Evolutionary conservation across 495 filamentous ascomycete genomes (phyloP), one percentile per base, ranked within the genome.

Genomic region (Aspergillus sclerotioniger): DNA sequence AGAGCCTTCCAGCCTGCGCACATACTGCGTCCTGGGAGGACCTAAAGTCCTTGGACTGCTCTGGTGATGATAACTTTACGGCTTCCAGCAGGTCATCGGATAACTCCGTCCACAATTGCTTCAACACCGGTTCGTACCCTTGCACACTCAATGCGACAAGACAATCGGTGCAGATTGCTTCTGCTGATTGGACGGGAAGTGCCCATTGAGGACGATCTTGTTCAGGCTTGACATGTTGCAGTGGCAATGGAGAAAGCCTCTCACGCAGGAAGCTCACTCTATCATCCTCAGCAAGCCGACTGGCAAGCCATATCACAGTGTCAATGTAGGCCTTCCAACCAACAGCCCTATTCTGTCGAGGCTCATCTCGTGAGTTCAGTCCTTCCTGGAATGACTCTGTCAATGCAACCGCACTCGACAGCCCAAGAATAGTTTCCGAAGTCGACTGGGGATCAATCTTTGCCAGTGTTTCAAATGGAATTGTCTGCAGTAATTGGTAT

Each of bases 271-370:
- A 64, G 62, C 75, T 62, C 57, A 71, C 46, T 69, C 70, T 63
- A 67, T 84, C 75, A 66, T 81, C 60, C 56, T 78, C 64, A 32
- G 74, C 16, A 7, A 87, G 51, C n/a, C 65, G 61, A 9, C 62
- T 66, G 20, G 77, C 62, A 33, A 92, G 68, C 56, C 81, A 69
- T 8, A 76, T 71, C 3, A 79, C 72, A 19, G 81, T 75, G 15
- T 81, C 76, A 39, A 91, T 78, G 69, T 96, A 98, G 2, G 82
- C 77, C 17, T 76, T 80, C 87, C 90, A 96, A 17, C 88, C 92
- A 47, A 80, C 69, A 47, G 73, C 67, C 8, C 84, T 73, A 70
- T 91, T 90, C 28, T 79, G 68, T 8, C 82, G 80, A 0, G 85
- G 83, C 63, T 97, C 93, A 29, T 91, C 88, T 59, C 87, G 87